These are phyloP conservation scores for Globisporangium polare DNA, from an alignment of 352 stramenopile genomes.

Conservation along the genomic window DNA sequence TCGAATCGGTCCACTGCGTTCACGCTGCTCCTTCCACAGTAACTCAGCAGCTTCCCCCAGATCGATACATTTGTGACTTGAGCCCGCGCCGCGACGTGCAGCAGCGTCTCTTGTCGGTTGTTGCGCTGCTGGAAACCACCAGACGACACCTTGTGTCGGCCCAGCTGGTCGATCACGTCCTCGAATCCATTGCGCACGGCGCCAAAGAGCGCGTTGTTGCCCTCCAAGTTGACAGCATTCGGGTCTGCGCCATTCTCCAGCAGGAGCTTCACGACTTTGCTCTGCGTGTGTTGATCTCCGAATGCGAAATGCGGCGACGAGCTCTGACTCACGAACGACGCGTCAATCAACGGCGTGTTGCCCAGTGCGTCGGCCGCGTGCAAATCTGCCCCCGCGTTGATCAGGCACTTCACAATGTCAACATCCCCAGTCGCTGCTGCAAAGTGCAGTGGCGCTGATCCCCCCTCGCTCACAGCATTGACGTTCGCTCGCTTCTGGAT, in stretches of 20 bases:
- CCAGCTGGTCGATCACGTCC: slow-evolving; percentile 11
- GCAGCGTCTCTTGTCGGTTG: slow-evolving; percentile 16
- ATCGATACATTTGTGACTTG: slow-evolving; percentile 22
- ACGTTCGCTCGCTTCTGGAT: slow-evolving; percentile 21
- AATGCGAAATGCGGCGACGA: no score
- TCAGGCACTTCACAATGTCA: slow-evolving; percentile 21
- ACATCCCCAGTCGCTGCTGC: slow-evolving; percentile 30
- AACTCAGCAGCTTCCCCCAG: slow-evolving; percentile 21
- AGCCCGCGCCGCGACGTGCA: slow-evolving; percentile 28
- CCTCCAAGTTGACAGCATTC: slow-evolving; percentile 14
- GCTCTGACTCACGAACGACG: no score
- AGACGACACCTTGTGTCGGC: not conserved
- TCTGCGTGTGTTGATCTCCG: no score
- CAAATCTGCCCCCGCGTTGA: slow-evolving; percentile 25
- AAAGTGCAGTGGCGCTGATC: slow-evolving; percentile 30
- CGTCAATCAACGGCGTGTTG: slow-evolving; percentile 19
- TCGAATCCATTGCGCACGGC: slow-evolving; percentile 23
- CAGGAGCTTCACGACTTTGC: no score
- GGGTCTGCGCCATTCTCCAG: not conserved
- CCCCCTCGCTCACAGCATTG: slow-evolving; percentile 23
- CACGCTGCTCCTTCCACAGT: slow-evolving; percentile 2
- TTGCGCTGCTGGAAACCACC: slow-evolving; percentile 7
- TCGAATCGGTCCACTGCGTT: slow-evolving; percentile 16
- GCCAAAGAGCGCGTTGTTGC: slow-evolving; percentile 20
- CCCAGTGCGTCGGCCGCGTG: slow-evolving; percentile 23